phyloP scores from a whole-genome alignment of 2,329 filamentous ascomycete species.

The Clathrospora elynae region DNA sequence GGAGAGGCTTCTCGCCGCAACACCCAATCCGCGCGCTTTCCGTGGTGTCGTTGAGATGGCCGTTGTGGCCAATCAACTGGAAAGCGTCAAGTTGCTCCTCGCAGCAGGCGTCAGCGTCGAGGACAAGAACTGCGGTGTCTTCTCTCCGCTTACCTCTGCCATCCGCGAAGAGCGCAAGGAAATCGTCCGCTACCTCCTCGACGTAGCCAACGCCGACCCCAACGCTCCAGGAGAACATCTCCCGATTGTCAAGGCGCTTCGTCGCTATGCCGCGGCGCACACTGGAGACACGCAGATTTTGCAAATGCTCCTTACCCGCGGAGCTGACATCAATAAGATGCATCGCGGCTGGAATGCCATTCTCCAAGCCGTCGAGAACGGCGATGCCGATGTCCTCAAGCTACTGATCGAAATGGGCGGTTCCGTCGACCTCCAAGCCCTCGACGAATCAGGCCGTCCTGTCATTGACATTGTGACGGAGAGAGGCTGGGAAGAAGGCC shows the following conservation, averaged over 20 bases:
- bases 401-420: conserved; percentile 45
- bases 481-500: conserved; percentile 45
- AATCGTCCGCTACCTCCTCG: conserved; percentile 66
- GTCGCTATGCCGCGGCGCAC: no score
- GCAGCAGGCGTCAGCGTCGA: conserved; percentile 69
- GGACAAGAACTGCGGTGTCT: conserved; percentile 74
- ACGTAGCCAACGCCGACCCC: conserved; percentile 66
- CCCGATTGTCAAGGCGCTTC: conserved; percentile 71
- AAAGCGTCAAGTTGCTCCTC: conserved; percentile 69
- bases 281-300: conserved; percentile 66
- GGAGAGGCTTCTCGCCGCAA: conserved; percentile 60
- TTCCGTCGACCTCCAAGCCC: conserved; percentile 37
- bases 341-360: conserved; percentile 46
- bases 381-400: conserved; percentile 41
- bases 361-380: conserved; percentile 45
- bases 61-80: conserved; percentile 68
- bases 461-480: conserved; percentile 45
- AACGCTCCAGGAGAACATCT: conserved; percentile 73
- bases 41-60: conserved; percentile 72
- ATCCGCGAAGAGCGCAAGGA: conserved; percentile 66
- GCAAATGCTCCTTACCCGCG: conserved; percentile 65
- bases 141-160: conserved; percentile 70
- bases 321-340: conserved; percentile 69
- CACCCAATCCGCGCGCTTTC: conserved; percentile 64
- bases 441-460: conserved; percentile 36